These are phyloP conservation scores for Vaccinium macrocarpon DNA, from an alignment of 148 eudicot genomes.

Conservation along the genomic window DNA sequence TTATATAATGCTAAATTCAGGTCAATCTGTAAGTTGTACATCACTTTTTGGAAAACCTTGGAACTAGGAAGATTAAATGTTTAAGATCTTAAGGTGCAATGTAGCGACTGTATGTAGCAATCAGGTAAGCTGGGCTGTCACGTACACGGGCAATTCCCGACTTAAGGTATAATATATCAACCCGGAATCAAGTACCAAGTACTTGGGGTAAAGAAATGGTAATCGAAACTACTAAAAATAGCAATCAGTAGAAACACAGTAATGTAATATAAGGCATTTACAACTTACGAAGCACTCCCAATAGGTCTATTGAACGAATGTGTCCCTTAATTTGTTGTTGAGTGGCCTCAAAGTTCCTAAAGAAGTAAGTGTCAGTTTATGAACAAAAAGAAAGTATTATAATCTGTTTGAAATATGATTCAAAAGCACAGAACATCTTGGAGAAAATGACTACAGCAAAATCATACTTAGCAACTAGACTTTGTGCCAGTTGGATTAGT, in stretches of 20 bases:
- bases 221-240: background rate
- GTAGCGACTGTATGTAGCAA: background rate
- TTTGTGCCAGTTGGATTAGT: slow-evolving; percentile 66
- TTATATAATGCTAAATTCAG: too few species aligned
- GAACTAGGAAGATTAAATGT: background rate
- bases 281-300: slow-evolving; percentile 70
- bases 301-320: slow-evolving; percentile 49
- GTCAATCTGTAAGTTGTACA: background rate
- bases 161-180: background rate
- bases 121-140: background rate
- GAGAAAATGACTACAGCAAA: background rate
- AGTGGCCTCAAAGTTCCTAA: slow-evolving; percentile 78
- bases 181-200: background rate
- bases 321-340: slow-evolving; percentile 45
- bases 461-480: slow-evolving; percentile 61
- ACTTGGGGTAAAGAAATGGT: background rate
- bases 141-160: background rate
- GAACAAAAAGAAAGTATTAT: background rate
- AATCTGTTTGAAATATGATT: background rate
- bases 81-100: background rate
- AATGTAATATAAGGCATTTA: background rate
- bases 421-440: slow-evolving; percentile 10
- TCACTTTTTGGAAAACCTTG: background rate
- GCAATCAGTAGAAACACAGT: background rate
- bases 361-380: slow-evolving; percentile 18